phyloP scores from a whole-genome alignment of 1,284 basidiomycete genomes.

The Pseudozyma pruni region DNA sequence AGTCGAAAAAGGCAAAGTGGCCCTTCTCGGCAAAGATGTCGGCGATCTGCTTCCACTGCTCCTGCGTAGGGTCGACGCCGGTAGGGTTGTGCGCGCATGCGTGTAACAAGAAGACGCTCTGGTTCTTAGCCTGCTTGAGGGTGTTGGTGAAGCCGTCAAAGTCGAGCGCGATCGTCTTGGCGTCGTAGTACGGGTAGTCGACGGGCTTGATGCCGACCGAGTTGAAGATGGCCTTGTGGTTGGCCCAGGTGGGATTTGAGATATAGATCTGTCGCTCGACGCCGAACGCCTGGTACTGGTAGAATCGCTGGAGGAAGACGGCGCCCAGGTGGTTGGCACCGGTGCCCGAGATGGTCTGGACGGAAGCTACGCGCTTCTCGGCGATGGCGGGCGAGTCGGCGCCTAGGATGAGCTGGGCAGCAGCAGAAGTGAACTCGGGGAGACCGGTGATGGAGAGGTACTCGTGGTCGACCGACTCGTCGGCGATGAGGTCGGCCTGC shows the following conservation, averaged over 20 bases:
- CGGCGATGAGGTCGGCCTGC: conserved; percentile 76
- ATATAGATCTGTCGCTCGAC: conserved; percentile 75
- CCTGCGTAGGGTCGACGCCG: conserved; percentile 86
- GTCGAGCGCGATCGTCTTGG: conserved; percentile 87
- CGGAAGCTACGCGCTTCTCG: conserved; percentile 71
- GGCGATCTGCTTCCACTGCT: conserved; percentile 87
- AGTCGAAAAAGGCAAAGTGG: conserved; percentile 93
- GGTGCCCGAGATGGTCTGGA: conserved; percentile 87
- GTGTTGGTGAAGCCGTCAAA: conserved; percentile 79
- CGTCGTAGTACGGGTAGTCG: conserved; percentile 90
- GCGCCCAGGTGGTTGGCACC: conserved; percentile 94
- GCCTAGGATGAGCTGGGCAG: conserved; percentile 85
- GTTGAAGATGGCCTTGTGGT: conserved; percentile 88
- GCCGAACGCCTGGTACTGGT: conserved; percentile 71
- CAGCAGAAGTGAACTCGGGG: conserved; percentile 80
- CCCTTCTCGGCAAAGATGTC: conserved; percentile 79
- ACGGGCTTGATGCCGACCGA: conserved; percentile 82
- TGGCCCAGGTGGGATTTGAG: conserved; percentile 94
- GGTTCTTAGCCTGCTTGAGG: conserved; percentile 72
- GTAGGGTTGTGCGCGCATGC: conserved; percentile 97
- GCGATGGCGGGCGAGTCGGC: conserved; percentile 77
- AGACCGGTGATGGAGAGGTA: conserved; percentile 92
- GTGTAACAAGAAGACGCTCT: conserved; percentile 88
- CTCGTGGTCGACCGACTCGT: conserved; percentile 86
- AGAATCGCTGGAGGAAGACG: conserved; percentile 86